Percentiles rank a stretch among this genome's conserved stretches.
These are phyloP conservation scores for Solanum paucissectum DNA, from an alignment of 257 asterid genomes.

Conservation along the genomic window DNA sequence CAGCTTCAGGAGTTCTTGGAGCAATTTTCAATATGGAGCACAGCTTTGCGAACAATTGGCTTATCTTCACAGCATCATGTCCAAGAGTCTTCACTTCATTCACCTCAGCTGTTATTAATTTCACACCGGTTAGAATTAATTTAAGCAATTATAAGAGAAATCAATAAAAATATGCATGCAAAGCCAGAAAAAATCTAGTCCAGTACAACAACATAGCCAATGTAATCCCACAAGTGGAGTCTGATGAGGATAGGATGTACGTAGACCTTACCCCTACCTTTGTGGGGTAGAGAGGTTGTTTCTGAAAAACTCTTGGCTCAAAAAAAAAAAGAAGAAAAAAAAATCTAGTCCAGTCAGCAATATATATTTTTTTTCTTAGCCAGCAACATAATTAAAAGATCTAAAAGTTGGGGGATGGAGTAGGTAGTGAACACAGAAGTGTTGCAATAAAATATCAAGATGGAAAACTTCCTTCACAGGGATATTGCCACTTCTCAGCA, in stretches of 20 bases:
- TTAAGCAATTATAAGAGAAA: neutral
- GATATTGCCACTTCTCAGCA: neutral
- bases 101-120: conserved; percentile 28
- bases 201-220: neutral
- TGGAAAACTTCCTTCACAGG: neutral
- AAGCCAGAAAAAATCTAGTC: neutral
- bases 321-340: neutral
- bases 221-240: neutral
- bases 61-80: conserved; percentile 56
- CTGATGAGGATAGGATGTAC: neutral
- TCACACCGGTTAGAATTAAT: conserved; percentile 5
- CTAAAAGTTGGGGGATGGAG: neutral
- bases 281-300: neutral
- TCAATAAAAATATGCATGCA: neutral
- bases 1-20: conserved; percentile 27
- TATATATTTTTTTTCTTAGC: neutral
- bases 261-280: neutral
- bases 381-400: neutral
- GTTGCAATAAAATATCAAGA: neutral
- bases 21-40: conserved; percentile 40
- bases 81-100: conserved; percentile 41
- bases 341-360: neutral
- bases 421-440: neutral
- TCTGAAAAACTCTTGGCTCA: neutral
- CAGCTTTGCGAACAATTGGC: conserved; percentile 56